Base-by-base conservation (phyloP, 495 filamentous ascomycete species). In the Talaromyces nanjingensis region DNA sequence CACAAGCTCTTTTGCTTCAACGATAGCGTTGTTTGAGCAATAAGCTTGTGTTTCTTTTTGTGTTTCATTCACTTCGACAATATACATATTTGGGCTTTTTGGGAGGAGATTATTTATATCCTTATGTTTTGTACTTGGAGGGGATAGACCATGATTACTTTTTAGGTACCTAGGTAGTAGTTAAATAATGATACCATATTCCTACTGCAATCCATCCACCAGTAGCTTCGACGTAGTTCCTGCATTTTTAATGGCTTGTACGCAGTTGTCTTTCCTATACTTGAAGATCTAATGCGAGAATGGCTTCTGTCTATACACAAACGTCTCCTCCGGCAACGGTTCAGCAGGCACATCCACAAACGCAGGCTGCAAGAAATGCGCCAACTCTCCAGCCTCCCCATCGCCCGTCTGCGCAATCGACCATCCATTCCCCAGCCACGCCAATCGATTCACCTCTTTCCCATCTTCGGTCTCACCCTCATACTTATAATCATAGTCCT, bases 1-100 rank as follows among this genome's bases (percentile, higher is more conserved):
- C 72, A 72, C 76, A 64, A 88, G 87, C 70, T 89, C 81, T 61
- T 93, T 88, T 70, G 92, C 90, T 72, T 89, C 89, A 22, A 91
- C 89, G 2, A 80, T 93, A 67, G 89, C 86, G 11, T 66, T 84
- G 14, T 89, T 89, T 67, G 73, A 82, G 68, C 77, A 79, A 64
- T 67, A 33, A 18, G 1, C 24, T 59, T 62, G 11, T 61, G 11
- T 24, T 29, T 27, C 52, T 34, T 68, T 37, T 37, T 16, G 29
- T n/a, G 34, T 9, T 37, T 31, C 6, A 18, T 59, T 37, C n/a
- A 37, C 18, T 59, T 59, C 56, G 6, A 56, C 24, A 6, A 29
- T 59, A 59, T 59, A 59, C 56, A 59, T 59, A 59, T 59, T 59
- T 22, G 6, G 29, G 29, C n/a, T 59, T n/a, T 34, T 31, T 20